Evolutionary conservation across 2,329 filamentous ascomycete genomes (phyloP), one percentile per base, ranked within the genome.

Genomic region (Fusarium longipes): DNA sequence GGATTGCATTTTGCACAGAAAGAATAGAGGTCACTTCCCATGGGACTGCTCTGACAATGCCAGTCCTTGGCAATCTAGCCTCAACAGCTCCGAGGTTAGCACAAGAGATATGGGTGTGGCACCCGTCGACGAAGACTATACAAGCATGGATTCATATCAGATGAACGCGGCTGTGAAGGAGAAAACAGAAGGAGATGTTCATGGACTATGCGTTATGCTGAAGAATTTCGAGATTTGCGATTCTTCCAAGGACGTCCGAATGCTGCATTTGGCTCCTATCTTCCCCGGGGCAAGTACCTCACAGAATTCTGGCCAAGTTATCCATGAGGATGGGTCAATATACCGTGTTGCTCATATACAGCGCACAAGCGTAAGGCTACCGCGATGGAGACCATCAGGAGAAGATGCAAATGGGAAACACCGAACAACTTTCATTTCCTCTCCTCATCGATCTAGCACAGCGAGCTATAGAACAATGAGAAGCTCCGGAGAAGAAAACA

Each of bases 191-290:
- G 20, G 42, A 2, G 17, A 17, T 3, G 17, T 18, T 17, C 18
- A 43, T 45, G 57, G 48, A 4, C 10, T 67, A 11, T 73, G 67
- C 22, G 59, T 38, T 29, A 11, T 73, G 18, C 10, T 70, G 17
- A 33, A 30, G 3, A 50, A 63, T 3, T 48, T 14, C 49, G 56
- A n/a, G 53, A 58, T 25, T 51, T 53, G 11, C 50, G 24, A 33
- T 27, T n/a, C 45, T n/a, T n/a, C 45, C 6, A 25, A 49, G 20
- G 17, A 38, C 22, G 30, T 71, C 43, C 66, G 67, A 17, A 48
- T 72, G 27, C 49, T 74, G 29, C 58, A 64, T 22, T 51, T 74
- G 27, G 24, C 38, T 32, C 69, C 68, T 14, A 42, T 60, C 51
- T 35, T 50, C 35, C 7, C 36, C 7, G 39, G 36, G 6, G 36